These are phyloP conservation scores for Annulohypoxylon maeteangense DNA, from an alignment of 495 filamentous ascomycete genomes.

Conservation along the genomic window DNA sequence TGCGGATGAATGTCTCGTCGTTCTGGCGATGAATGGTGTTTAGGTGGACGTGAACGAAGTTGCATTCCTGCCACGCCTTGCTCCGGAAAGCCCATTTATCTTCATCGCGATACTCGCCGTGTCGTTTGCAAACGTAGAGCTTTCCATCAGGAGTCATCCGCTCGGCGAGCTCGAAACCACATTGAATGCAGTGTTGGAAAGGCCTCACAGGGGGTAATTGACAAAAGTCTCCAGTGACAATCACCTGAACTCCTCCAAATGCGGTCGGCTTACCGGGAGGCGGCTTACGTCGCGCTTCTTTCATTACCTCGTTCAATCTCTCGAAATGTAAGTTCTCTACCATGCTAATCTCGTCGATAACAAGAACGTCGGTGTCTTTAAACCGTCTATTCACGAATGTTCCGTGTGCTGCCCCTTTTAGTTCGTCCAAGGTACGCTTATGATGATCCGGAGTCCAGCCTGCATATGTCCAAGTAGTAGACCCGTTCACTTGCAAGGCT, in stretches of 20 bases:
- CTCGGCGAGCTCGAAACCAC: constrained; percentile 75
- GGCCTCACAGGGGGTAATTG: constrained; percentile 93
- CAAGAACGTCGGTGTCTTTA: constrained; percentile 53
- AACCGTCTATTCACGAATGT: constrained; percentile 47
- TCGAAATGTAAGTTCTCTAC: constrained; percentile 66
- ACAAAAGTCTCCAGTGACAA: constrained; percentile 97
- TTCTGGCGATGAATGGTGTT: constrained; percentile 64
- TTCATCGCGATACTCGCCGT: constrained; percentile 46
- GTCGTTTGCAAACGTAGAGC: constrained; percentile 64
- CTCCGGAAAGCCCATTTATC: constrained; percentile 56
- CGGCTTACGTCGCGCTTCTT: constrained; percentile 45
- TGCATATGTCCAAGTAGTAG: constrained; percentile 64
- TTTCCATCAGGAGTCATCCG: constrained; percentile 76
- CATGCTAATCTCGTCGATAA: constrained; percentile 62
- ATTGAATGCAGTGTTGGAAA: constrained; percentile 77
- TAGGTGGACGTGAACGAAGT: constrained; percentile 55
- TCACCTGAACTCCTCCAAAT: constrained; percentile 92
- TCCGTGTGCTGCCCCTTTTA: constrained; percentile 22
- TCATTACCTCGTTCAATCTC: constrained; percentile 63
- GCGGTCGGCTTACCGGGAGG: constrained; percentile 72
- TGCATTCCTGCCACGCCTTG: constrained; percentile 50
- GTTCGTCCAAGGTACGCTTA: constrained; percentile 34
- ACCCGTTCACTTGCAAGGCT: constrained; percentile 64
- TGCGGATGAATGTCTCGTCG: constrained; percentile 59
- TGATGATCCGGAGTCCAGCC: constrained; percentile 60